Evolutionary conservation across 768 basidiomycete genomes (phyloP), one percentile per base, ranked within the genome.

Genomic region (Russula lepida): DNA sequence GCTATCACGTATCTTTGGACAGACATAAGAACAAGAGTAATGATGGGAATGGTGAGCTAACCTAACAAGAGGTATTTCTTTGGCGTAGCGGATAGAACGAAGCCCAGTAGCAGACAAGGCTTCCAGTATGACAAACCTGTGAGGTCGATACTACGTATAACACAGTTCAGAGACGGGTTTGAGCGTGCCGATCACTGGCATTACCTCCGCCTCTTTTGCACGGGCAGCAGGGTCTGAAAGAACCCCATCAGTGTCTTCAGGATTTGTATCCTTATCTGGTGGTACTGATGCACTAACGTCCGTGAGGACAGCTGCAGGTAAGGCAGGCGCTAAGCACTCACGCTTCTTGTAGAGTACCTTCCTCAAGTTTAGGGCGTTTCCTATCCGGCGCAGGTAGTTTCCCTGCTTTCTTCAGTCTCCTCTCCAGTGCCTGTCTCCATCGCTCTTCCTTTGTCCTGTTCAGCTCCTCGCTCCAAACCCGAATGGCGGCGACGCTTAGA

Each of bases 101-200:
- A 99, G 79, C 32, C 97, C 97, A 0, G 95, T 98, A 0, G 97
- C 97, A 19, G 95, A 95, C 33, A 99, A 82, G 0, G 95, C 92
- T 73, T 99, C 97, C 11, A 99, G 78, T 19, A 97, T 79, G 19
- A 86, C 84, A 66, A 94, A 82, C 66, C 82, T 86, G 65, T 84
- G 79, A 0, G 84, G 80, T 21, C 72, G 76, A 70, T 82, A 86
- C 78, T 83, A 58, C 32, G 63, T 47, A 67, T 65, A 11, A 23
- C 15, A 44, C 4, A 15, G 6, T 27, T 39, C 39, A 48, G 17
- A 30, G 3, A 43, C 21, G 6, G 21, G 43, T 12, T 41, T 35
- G 35, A 52, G 27, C 6, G 32, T 6, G 33, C 13, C 19, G 39
- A 47, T 27, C 21, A 35, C 13, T 4, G 15, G 35, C 35, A 7